Conservation (phyloP, 1,284 basidiomycete genomes). For the Rhodotorula sp. region DNA sequence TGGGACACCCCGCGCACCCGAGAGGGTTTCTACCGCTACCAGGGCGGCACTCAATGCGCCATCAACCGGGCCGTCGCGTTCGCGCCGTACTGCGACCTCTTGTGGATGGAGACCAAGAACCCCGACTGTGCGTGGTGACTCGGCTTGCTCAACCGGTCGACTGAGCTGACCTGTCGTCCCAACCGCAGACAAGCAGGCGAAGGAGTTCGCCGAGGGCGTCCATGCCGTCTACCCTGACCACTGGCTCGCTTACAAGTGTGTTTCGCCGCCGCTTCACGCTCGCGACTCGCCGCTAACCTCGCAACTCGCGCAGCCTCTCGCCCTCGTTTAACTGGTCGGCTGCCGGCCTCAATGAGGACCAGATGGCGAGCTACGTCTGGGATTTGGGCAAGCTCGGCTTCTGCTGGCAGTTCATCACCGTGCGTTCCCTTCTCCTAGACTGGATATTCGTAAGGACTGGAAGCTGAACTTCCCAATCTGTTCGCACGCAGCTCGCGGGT, state of each 20-base stretch:
- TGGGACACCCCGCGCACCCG: conserved; percentile 93
- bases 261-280: background rate
- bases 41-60: conserved; percentile 92
- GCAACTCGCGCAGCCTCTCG: conserved; percentile 52
- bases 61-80: conserved; percentile 90
- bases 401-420: conserved; percentile 98
- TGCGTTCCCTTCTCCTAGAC: conserved; percentile 52
- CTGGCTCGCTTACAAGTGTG: conserved; percentile 84
- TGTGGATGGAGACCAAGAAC: conserved; percentile 95
- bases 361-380: conserved; percentile 92
- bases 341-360: conserved; percentile 76
- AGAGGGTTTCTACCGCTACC: conserved; percentile 95
- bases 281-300: conserved; percentile 63
- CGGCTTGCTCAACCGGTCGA: no score
- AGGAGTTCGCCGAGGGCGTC: conserved; percentile 87
- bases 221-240: conserved; percentile 74
- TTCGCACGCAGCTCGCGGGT: conserved; percentile 76
- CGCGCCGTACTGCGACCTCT: conserved; percentile 57
- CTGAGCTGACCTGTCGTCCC: no score
- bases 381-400: conserved; percentile 88
- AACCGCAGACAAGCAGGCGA: conserved; percentile 68
- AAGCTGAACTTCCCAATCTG: conserved; percentile 1
- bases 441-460: background rate
- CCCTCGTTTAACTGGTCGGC: conserved; percentile 61
- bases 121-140: conserved; percentile 61